phyloP scores from a whole-genome alignment of 139 green algal genomes.

The Chlorella sp. region DNA sequence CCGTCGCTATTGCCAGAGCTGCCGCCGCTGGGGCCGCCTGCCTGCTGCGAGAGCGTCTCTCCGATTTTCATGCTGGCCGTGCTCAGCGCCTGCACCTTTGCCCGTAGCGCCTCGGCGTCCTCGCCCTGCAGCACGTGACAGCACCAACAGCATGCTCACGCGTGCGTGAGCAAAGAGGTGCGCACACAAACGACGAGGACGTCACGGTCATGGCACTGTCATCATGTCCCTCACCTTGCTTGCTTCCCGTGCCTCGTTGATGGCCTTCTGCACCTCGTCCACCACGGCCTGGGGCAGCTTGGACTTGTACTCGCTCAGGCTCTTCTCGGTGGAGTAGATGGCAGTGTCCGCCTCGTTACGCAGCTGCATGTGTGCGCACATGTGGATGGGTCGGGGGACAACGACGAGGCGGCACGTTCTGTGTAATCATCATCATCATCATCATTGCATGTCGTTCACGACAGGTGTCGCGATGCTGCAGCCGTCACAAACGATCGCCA shows the following conservation, averaged over 20 bases:
- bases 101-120: constrained; percentile 54
- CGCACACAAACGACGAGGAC: too few relatives aligned
- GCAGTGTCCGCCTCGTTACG: constrained; percentile 89
- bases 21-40: not conserved
- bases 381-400: not conserved
- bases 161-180: too few relatives aligned
- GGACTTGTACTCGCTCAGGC: constrained; percentile 89
- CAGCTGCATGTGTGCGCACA: too few relatives aligned
- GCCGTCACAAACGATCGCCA: too few relatives aligned
- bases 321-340: constrained; percentile 87
- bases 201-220: too few relatives aligned
- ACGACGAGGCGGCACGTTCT: too few relatives aligned
- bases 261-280: constrained; percentile 78
- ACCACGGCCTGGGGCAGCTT: constrained; percentile 71
- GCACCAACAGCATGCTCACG: too few relatives aligned
- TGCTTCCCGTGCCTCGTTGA: constrained; percentile 62
- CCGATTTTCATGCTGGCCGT: constrained; percentile 96
- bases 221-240: constrained; percentile 23
- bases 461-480: too few relatives aligned
- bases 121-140: constrained; percentile 30
- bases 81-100: constrained; percentile 75
- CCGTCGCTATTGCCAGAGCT: not conserved
- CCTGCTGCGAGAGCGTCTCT: constrained; percentile 59
- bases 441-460: too few relatives aligned
- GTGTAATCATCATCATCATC: too few relatives aligned